These are phyloP conservation scores for Arachis stenosperma DNA, from an alignment of 306 rosid genomes.

Conservation along the genomic window DNA sequence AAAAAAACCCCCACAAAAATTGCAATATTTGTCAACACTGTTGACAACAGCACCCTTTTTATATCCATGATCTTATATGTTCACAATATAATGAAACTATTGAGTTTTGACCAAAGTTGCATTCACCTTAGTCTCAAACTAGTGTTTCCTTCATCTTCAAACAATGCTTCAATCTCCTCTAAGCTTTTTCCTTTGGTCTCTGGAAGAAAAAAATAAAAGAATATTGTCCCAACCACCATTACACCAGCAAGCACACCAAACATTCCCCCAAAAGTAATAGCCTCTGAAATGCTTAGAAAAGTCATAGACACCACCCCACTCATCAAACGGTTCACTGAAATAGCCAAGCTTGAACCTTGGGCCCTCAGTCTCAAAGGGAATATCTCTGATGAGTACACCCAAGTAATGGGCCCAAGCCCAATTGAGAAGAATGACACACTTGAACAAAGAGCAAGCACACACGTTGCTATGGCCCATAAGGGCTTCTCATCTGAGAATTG, in stretches of 20 bases:
- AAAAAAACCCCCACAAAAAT: background rate
- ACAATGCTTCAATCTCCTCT: conserved; percentile 70
- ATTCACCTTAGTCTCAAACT: background rate
- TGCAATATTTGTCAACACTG: conserved; percentile 2
- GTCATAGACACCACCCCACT: conserved; percentile 76
- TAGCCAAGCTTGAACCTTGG: conserved; percentile 68
- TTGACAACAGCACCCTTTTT: background rate
- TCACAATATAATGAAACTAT: background rate
- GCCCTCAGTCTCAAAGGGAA: conserved; percentile 74
- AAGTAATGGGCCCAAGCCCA: conserved; percentile 87
- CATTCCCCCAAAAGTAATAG: conserved; percentile 71
- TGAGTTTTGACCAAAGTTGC: conserved; percentile 2
- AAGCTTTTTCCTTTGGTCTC: conserved; percentile 83
- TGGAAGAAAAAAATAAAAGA: conserved; percentile 68
- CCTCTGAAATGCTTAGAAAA: conserved; percentile 59
- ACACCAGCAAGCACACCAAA: conserved; percentile 64
- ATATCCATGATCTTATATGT: background rate
- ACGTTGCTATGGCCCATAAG: conserved; percentile 54
- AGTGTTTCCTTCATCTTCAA: conserved; percentile 45
- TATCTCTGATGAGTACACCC: conserved; percentile 86
- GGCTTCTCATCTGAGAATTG: conserved; percentile 45
- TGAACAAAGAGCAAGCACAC: conserved; percentile 63
- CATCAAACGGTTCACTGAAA: conserved; percentile 76
- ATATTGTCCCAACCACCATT: conserved; percentile 56
- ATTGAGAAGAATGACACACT: conserved; percentile 76